A percentile compares a stretch with the other conserved stretches of the same genome.
These are phyloP conservation scores for Emericellopsis cladophorae DNA, from an alignment of 2,329 filamentous ascomycete species.

Conservation along the genomic window DNA sequence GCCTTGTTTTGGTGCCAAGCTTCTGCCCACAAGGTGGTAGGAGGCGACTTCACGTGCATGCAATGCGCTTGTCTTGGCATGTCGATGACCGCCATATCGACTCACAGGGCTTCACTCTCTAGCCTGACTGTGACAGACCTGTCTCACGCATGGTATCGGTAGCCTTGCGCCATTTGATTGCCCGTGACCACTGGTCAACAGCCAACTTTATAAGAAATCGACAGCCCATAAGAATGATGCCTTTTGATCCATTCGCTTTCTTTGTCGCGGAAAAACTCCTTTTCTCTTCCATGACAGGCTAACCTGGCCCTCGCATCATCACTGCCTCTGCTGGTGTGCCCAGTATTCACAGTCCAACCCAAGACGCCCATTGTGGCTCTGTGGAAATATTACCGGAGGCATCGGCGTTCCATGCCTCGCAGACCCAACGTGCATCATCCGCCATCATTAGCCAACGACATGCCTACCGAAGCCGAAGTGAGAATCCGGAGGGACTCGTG, in stretches of 20 bases:
- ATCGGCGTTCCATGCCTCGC: constrained; percentile 3
- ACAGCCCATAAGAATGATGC: too few relatives aligned
- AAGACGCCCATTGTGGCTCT: constrained; percentile 4
- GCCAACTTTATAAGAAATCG: too few relatives aligned
- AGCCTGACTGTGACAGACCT: constrained; percentile 1
- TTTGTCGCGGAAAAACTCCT: too few relatives aligned
- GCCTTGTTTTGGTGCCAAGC: not conserved
- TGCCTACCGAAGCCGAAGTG: constrained; percentile 20
- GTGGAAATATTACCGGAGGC: constrained; percentile 6
- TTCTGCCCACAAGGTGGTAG: not conserved
- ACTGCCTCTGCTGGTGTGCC: too few relatives aligned
- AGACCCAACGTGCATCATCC: not conserved
- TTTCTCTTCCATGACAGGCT: too few relatives aligned
- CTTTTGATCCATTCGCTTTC: too few relatives aligned
- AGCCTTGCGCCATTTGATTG: too few relatives aligned
- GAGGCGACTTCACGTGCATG: constrained; percentile 9
- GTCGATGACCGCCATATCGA: constrained; percentile 11
- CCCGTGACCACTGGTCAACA: too few relatives aligned
- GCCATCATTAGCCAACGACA: constrained; percentile 7
- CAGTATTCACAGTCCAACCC: not conserved
- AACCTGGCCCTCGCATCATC: too few relatives aligned
- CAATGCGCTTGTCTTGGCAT: constrained; percentile 5
- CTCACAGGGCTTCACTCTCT: constrained; percentile 12
- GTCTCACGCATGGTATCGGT: too few relatives aligned
- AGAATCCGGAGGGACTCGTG: constrained; percentile 31